Base-by-base conservation (phyloP, 2,329 filamentous ascomycete genomes). In the Leptographium procerum region DNA sequence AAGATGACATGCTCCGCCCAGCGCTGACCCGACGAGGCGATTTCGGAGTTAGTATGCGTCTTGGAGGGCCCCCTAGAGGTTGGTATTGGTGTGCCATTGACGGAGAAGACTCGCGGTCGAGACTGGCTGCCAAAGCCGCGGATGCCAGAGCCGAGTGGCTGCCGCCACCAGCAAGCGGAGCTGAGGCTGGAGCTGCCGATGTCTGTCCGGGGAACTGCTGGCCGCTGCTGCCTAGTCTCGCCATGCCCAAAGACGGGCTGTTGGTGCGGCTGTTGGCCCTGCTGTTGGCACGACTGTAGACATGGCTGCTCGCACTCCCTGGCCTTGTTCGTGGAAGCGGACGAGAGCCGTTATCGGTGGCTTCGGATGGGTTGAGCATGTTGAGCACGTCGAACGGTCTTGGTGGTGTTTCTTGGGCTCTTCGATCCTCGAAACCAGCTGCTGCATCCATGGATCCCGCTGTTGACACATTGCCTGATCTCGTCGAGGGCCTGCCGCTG, bases 1-100 rank as follows among this genome's bases (percentile, higher is more conserved):
- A 48, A 10, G 26, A 26, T n/a, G 60, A 57, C 1, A 52, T 7
- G n/a, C 26, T 26, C 9, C 61, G 53, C 34, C 75, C 74, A 14
- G 80, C 65, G 64, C 79, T 83, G 22, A 76, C 72, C 29, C 78
- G 73, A 61, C 82, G 77, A 47, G 82, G 82, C 11, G 83, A 84
- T 62, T 77, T 75, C 1, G 83, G 81, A 13, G 79, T 83, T 61
- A 84, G 66, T n/a, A 82, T 76, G 36, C 77, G 76, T 62, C 63
- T 22, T 3, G 50, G 56, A 4, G 58, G 71, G 54, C 56, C 64
- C 57, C 66, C 68, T 28, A 71, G 61, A 7, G 68, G 24, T 19
- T 22, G 45, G 26, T 51, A 52, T 4, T 13, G 52, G 9, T 53
- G 29, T 40, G 31, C 33, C 16, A 31, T 29, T 2, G 24, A 33